Evolutionary conservation across 202 grass and related monocot species (phyloP), one percentile per base, ranked within the genome.

Genomic region (Musa balbisiana): DNA sequence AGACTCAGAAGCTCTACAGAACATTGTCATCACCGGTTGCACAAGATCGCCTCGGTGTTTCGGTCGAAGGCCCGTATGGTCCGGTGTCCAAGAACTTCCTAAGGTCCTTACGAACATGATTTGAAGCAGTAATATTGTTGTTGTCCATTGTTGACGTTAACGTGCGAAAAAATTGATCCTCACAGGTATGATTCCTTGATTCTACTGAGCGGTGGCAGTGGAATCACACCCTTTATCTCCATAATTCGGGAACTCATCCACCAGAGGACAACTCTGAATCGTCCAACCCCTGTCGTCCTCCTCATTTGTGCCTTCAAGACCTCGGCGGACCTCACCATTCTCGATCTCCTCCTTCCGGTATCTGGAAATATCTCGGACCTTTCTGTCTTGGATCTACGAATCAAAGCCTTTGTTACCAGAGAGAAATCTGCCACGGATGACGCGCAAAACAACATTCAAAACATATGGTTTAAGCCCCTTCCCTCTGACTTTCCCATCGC

Each of bases 11-110:
- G 78, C 78, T 92, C 2, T 77, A 86, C 59, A 66, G 49, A 49
- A 62, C 29, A 5, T 14, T 88, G 2, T 73, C 86, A 16, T 80
- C 78, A 0, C 29, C 81, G 33, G 33, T 0, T 16, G 27, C 3
- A 62, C 59, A 16, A 0, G 58, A 65, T 9, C 81, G 23, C 14
- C 75, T 88, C 55, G 52, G 26, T 1, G 62, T 88, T 53, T 88
- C 81, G 11, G 86, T 92, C n/a, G 83, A 92, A 77, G 89, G 89
- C 19, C 89, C 86, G 4, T 88, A 92, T 54, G 81, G 89, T 59
- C 81, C 83, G 0, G 24, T 50, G 13, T 53, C 76, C 3, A 65
- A 66, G 67, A 20, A 73, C 62, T 88, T 92, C 58, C 12, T 84
- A 29, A 87, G 84, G 84, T 87, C 78, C 16, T 15, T 24, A 67